These are phyloP conservation scores for Inga oerstediana DNA, from an alignment of 306 rosid species.

Conservation along the genomic window DNA sequence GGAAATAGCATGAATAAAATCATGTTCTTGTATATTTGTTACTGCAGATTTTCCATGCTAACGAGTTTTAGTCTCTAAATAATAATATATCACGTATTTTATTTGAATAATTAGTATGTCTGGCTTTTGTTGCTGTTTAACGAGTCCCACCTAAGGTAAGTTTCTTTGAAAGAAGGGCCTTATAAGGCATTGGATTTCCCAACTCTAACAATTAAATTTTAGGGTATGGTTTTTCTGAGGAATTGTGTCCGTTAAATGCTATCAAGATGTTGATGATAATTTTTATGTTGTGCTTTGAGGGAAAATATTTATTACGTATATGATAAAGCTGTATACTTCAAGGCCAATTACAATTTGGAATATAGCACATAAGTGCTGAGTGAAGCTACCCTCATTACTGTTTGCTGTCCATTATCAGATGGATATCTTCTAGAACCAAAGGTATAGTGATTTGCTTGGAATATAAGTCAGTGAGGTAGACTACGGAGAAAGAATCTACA, in stretches of 20 bases:
- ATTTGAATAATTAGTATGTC: background rate
- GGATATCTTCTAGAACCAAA: background rate
- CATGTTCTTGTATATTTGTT: background rate
- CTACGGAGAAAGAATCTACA: background rate
- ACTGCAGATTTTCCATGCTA: background rate
- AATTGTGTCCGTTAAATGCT: background rate
- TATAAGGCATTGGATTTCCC: too few relatives aligned
- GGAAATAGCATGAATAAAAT: background rate
- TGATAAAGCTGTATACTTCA: background rate
- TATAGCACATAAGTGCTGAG: background rate
- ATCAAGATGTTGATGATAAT: background rate
- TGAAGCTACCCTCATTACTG: background rate
- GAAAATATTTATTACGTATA: background rate
- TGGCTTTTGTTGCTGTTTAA: background rate
- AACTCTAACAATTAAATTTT: too few relatives aligned
- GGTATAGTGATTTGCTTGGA: background rate
- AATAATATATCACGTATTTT: background rate
- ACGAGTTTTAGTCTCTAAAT: background rate
- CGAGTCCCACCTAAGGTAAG: too few relatives aligned
- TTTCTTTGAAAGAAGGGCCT: too few relatives aligned
- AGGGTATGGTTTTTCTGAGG: too few relatives aligned
- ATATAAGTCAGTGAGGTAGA: background rate
- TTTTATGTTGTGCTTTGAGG: background rate
- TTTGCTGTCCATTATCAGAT: background rate
- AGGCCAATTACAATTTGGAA: slow-evolving; percentile 1